Base-by-base conservation (phyloP, 1,139 yeast species). In the Suhomyces yuchorum region DNA sequence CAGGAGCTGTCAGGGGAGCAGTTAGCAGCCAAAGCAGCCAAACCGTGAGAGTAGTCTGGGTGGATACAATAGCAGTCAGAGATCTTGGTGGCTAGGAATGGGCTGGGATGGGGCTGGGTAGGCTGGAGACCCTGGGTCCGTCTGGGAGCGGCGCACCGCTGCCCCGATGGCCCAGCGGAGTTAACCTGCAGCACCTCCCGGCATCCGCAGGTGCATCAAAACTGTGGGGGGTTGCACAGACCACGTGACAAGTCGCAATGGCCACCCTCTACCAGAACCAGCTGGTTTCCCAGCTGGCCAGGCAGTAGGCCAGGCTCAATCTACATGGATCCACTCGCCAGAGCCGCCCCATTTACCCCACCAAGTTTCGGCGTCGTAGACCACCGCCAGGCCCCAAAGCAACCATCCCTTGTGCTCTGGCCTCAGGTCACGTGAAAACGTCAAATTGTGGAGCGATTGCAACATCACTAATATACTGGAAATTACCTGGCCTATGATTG, bases 361-460 rank as follows among this genome's bases (percentile, higher is more conserved):
- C 34, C 11, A 30, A 30, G 34, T 30, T 15, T 8, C 34, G 9
- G 34, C 34, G 18, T n/a, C 18, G n/a, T 2, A 4, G 6, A 11
- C n/a, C 36, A 15, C 18, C 18, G 7, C 19, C 36, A 18, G 36
- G 15, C 6, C 12, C 36, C 18, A 6, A 15, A 33, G 20, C 34
- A 19, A 22, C 37, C 24, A 19, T 6, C 23, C 3, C 14, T 3
- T 6, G 8, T n/a, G 4, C 17, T n/a, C 7, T 34, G 15, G 22
- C 30, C 28, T 15, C 42, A 34, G 22, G 35, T 49, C 54, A 51
- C 54, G 54, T 51, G 54, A 38, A 47, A 49, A 49, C 40, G 28
- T 45, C 50, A 45, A 51, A 51, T 48, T 50, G 54, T 50, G 54
- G 54, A 47, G 41, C 19, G 23, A 48, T 50, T 48, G 53, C 53